Evolutionary conservation across 2,329 filamentous ascomycete species (phyloP).

Genomic region (Capronia epimyces): DNA sequence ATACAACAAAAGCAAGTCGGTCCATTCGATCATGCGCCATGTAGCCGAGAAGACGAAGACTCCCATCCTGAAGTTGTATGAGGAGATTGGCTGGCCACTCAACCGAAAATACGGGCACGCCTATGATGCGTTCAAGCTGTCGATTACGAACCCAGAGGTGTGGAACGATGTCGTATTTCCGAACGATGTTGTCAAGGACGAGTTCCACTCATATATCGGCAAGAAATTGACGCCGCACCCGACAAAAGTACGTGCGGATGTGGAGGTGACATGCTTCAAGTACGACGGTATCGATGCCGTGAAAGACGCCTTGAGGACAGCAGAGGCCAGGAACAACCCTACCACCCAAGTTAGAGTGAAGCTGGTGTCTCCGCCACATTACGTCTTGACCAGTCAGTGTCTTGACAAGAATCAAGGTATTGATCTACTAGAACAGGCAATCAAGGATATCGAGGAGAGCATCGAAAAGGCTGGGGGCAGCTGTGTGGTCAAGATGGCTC

Average conservation of each 20-base stretch:
- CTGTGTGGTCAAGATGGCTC: constrained; percentile 93
- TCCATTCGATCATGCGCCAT: constrained; percentile 97
- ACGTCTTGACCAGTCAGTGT: constrained; percentile 92
- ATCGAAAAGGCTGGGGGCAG: constrained; percentile 74
- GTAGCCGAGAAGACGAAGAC: constrained; percentile 94
- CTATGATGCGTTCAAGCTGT: constrained; percentile 97
- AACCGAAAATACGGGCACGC: constrained; percentile 97
- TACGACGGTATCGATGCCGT: constrained; percentile 99
- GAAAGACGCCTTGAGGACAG: constrained; percentile 83
- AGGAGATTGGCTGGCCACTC: constrained; percentile 91
- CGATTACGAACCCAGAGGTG: constrained; percentile 94
- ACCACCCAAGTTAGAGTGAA: constrained; percentile 97
- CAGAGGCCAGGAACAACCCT: constrained; percentile 84
- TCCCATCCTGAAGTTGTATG: constrained; percentile 91
- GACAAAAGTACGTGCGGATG: constrained; percentile 97
- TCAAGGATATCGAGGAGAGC: constrained; percentile 74
- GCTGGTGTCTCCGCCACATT: constrained; percentile 94
- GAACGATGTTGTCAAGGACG: constrained; percentile 75
- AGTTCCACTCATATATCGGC: constrained; percentile 90
- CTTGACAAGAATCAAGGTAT: constrained; percentile 89
- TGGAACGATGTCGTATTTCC: constrained; percentile 92
- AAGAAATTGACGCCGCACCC: constrained; percentile 96
- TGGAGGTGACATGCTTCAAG: constrained; percentile 90
- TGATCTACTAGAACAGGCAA: constrained; percentile 76
- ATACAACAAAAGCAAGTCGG: constrained; percentile 99